These are phyloP conservation scores for Gloeophyllum trabeum DNA, from an alignment of 768 basidiomycete genomes.

Conservation along the genomic window DNA sequence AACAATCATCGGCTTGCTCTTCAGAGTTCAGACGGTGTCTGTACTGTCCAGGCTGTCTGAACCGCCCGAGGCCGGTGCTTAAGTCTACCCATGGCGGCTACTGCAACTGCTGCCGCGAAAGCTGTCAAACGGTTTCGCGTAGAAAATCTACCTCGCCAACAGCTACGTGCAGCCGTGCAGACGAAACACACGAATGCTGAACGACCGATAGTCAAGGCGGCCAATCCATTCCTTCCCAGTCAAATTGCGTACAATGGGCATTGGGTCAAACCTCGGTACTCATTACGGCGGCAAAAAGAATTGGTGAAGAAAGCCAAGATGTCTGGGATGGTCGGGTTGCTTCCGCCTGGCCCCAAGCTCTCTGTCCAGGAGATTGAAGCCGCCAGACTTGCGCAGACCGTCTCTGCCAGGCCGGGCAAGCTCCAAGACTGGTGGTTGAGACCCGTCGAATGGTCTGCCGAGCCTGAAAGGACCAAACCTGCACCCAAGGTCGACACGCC, in stretches of 20 bases:
- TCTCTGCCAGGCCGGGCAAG: constrained; percentile 7
- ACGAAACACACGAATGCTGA: no score
- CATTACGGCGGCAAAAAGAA: constrained; percentile 67
- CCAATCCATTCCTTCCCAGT: constrained; percentile 69
- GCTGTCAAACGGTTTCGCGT: no score
- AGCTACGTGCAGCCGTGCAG: no score
- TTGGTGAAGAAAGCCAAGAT: constrained; percentile 62
- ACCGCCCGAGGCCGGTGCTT: no score
- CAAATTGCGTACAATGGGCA: constrained; percentile 46
- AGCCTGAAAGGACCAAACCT: background rate
- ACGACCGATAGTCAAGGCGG: no score
- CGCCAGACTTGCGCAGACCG: constrained; percentile 11
- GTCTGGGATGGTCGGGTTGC: constrained; percentile 37
- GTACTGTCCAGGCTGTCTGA: no score
- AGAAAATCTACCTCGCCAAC: no score
- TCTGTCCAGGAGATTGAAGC: constrained; percentile 13
- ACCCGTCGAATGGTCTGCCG: constrained; percentile 18
- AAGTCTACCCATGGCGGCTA: no score
- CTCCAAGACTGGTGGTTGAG: constrained; percentile 15
- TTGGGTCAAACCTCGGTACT: constrained; percentile 64
- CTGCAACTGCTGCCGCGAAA: no score
- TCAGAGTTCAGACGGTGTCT: no score
- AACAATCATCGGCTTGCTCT: no score
- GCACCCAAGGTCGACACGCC: background rate
- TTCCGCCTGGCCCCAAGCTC: constrained; percentile 63